Base-by-base conservation (phyloP, 306 rosid species). In the Astragalus glycyphyllos region DNA sequence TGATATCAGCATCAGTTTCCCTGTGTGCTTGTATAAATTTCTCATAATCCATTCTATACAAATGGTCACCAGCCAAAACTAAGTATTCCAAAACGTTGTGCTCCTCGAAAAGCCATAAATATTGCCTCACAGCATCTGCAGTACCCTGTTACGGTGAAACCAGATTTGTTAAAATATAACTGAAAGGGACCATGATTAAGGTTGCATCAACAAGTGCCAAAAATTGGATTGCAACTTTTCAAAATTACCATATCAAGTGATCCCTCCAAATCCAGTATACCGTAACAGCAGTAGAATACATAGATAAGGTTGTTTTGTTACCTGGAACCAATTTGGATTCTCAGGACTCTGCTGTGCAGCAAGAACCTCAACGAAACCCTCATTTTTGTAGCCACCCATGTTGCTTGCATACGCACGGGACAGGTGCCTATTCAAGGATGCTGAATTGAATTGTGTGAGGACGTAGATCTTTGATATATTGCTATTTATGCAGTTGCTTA, bases 321-420 rank as follows among this genome's bases (percentile, higher is more conserved):
- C 98, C 98, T 93, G 98, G 64, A 93, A 93, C 98, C 98, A 93
- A 76, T 93, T 93, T 46, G 98, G 98, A 76, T 94, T 94, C 83
- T 94, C 99, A 0, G 99, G 97, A 68, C 99, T 94, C 86, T 94
- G 99, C 83, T 94, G 99, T 11, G 99, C 99, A 2, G 99, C 99
- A 1, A 94, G 99, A 78, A 94, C 99, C 79, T 94, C 99, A 17
- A 94, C 99, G 41, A 94, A 94, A 12, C 99, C 99, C 76, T 94
- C 99, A 40, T 87, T 94, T 55, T 94, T 94, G 81, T 94, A 89
- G 37, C 99, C 99, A 2, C 96, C 97, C 99, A 94, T 83, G 85
- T 91, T 94, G 73, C 95, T 94, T 8, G 99, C 99, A 58, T 94
- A 94, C 6, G 99, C 96, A 6, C 99, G 92, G 1, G 98, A 93